Evolutionary conservation across 495 filamentous ascomycete species (phyloP), one percentile per base, ranked within the genome.

Genomic region (Trichoderma orchidacearum): DNA sequence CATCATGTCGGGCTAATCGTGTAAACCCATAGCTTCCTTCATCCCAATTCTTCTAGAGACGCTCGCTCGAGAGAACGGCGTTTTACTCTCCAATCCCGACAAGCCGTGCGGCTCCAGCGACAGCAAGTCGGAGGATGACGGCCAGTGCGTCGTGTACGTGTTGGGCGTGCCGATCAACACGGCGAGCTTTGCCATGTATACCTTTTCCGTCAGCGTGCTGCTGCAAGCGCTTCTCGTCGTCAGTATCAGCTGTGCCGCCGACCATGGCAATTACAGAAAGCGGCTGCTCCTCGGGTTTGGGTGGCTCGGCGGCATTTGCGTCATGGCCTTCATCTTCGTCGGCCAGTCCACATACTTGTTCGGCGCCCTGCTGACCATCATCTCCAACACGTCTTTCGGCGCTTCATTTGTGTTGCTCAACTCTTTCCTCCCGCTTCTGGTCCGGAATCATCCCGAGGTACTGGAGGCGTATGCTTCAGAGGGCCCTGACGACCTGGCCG

Each of bases 111-210:
- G 67, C 54, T 63, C 67, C 30, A 73, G 67, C 58, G 70, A 63
- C 48, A 64, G 66, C 58, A 70, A 69, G 59, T 28, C 51, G 34
- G 48, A 56, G 25, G 65, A 63, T 63, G 65, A 68, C 36, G 79
- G 79, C 28, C 90, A 94, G 64, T 98, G 93, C 63, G 74, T 97
- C 53, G 79, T 97, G 62, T 80, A 83, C 56, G 70, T 98, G 8
- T 70, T 95, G 45, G 93, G 93, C 5, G 68, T 81, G 55, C 86
- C 95, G 61, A 84, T 98, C 65, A 96, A 96, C 70, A 96, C 93
- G 9, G 91, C 93, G 17, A 94, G 88, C 71, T 96, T 96, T 69
- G 93, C 94, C 57, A 90, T 98, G 86, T 98, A 97, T 72, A 95
- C 89, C 4, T 97, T 97, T 69, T 94, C 89, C 51, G 69, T 95